Percentiles rank a stretch among this genome's conserved stretches.
Evolutionary conservation across 2,329 filamentous ascomycete species (phyloP).

Genomic region (Cladosporium sp.): DNA sequence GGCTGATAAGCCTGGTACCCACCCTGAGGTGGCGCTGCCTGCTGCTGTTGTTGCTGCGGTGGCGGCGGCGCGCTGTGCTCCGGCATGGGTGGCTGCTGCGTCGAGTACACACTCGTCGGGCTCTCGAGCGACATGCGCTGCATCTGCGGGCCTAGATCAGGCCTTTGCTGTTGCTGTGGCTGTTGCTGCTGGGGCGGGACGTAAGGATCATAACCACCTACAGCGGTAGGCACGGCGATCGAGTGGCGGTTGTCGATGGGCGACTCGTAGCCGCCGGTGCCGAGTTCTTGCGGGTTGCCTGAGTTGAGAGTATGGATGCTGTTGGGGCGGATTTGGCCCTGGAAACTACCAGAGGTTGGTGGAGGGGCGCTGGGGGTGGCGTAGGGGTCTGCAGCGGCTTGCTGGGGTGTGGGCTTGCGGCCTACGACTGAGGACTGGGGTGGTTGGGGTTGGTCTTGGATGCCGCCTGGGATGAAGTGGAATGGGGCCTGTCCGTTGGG

Average conservation of each 20-base stretch:
- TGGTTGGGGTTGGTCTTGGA: slow-evolving; percentile 28
- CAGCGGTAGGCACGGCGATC: not conserved
- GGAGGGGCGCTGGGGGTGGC: slow-evolving; percentile 23
- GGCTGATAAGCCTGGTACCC: slow-evolving; percentile 37
- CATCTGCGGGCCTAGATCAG: slow-evolving; percentile 29
- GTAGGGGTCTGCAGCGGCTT: slow-evolving; percentile 21
- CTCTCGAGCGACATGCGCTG: slow-evolving; percentile 32
- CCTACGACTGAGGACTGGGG: slow-evolving; percentile 26
- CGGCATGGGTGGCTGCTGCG: slow-evolving; percentile 1
- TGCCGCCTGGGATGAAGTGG: slow-evolving; percentile 39
- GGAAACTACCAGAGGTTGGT: slow-evolving; percentile 37
- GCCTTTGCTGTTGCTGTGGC: slow-evolving; percentile 22
- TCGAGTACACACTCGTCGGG: slow-evolving; percentile 29
- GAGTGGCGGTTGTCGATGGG: slow-evolving; percentile 48
- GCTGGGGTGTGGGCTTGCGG: slow-evolving; percentile 31
- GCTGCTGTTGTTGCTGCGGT: slow-evolving; percentile 7
- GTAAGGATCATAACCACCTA: slow-evolving; percentile 26
- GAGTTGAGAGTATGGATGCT: slow-evolving; percentile 41
- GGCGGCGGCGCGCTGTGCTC: not conserved
- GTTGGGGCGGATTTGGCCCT: slow-evolving; percentile 40
- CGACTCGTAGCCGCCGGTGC: slow-evolving; percentile 48
- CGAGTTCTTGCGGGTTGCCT: slow-evolving; percentile 49
- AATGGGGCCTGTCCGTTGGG: slow-evolving; percentile 34
- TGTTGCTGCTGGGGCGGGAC: slow-evolving; percentile 19
- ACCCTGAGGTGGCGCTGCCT: slow-evolving; percentile 1